Conservation (phyloP, 2,329 filamentous ascomycete species). For the Aspergillus brunneoviolaceus region DNA sequence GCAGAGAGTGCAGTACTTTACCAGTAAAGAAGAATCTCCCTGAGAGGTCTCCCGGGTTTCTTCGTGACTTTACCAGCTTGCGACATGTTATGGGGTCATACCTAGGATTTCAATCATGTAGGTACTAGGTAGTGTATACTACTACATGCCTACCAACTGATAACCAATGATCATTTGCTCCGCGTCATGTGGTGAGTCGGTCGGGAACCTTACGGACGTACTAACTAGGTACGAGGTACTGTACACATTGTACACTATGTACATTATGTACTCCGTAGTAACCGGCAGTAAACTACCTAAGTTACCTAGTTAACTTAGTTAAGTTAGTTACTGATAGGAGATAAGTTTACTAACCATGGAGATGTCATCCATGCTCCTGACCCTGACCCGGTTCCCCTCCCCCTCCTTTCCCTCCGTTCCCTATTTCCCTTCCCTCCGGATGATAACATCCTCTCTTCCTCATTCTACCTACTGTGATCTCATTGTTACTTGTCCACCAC, state of each 20-base stretch:
- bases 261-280: too few relatives aligned
- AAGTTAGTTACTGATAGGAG: too few relatives aligned
- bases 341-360: conserved; percentile 7
- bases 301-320: too few relatives aligned
- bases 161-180: conserved; percentile 12
- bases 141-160: neutral
- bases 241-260: too few relatives aligned
- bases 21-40: too few relatives aligned
- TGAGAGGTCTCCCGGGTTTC: neutral
- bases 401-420: conserved; percentile 18
- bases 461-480: neutral
- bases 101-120: neutral
- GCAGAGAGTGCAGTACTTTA: neutral
- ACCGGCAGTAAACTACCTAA: too few relatives aligned
- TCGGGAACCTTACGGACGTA: conserved; percentile 3
- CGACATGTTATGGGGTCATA: conserved; percentile 14
- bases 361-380: conserved; percentile 27
- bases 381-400: conserved; percentile 20
- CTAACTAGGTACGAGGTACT: too few relatives aligned
- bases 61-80: conserved; percentile 6
- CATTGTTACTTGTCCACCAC: neutral
- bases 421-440: conserved; percentile 8
- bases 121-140: too few relatives aligned
- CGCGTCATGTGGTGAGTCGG: conserved; percentile 12
- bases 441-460: conserved; percentile 3